These are phyloP conservation scores for Myriosclerotinia duriaeana DNA, from an alignment of 2,329 filamentous ascomycete genomes.

Conservation along the genomic window DNA sequence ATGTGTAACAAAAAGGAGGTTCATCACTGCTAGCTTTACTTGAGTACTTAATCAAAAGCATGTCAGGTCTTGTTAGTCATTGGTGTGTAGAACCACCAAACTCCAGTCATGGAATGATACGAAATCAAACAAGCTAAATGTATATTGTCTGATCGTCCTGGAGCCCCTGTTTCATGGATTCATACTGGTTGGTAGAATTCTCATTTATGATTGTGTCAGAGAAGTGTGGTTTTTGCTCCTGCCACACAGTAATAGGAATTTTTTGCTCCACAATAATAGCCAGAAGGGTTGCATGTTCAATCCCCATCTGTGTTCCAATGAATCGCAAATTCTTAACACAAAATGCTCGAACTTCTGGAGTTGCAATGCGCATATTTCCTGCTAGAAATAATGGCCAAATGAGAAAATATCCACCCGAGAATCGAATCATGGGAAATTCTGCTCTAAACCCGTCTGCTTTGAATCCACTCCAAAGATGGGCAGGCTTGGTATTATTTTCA, in stretches of 20 bases:
- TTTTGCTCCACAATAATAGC: constrained; percentile 26
- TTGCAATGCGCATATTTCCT: constrained; percentile 29
- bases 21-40: background rate
- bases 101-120: background rate
- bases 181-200: background rate
- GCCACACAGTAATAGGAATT: constrained; percentile 25
- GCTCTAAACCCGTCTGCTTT: background rate
- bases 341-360: constrained; percentile 28
- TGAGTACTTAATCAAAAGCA: background rate
- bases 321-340: constrained; percentile 30
- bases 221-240: no score
- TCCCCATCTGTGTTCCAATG: constrained; percentile 33
- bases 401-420: constrained; percentile 33
- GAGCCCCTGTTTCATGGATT: background rate
- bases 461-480: background rate
- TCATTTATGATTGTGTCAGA: background rate
- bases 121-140: background rate
- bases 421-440: constrained; percentile 21
- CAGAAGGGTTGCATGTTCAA: constrained; percentile 34
- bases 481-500: background rate
- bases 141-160: background rate
- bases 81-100: background rate
- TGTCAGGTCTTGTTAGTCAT: background rate
- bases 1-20: background rate
- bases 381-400: constrained; percentile 39